phyloP scores from a whole-genome alignment of 2,329 filamentous ascomycete species.

The Colletotrichum orbiculare region DNA sequence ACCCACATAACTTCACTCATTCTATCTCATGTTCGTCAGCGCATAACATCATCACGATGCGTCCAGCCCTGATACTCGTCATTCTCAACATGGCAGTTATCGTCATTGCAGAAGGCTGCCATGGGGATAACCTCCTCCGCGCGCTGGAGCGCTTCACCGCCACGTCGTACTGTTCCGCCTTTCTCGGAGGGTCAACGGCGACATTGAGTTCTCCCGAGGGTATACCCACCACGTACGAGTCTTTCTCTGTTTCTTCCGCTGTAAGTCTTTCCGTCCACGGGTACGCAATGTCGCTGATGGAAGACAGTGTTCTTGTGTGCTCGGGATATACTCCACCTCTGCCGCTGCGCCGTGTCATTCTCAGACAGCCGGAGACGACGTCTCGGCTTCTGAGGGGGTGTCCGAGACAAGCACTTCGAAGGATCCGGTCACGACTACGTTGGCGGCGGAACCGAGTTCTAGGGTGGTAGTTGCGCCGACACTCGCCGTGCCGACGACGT shows the following conservation, averaged over 20 bases:
- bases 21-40: not conserved
- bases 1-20: not conserved
- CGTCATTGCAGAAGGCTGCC: constrained; percentile 23
- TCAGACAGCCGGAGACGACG: not conserved
- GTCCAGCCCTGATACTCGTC: not conserved
- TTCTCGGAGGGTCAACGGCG: not conserved
- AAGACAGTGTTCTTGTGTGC: constrained; percentile 30
- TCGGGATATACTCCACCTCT: not conserved
- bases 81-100: not conserved
- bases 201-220: not conserved
- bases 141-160: constrained; percentile 30
- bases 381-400: not conserved
- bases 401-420: not conserved
- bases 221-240: constrained; percentile 21
- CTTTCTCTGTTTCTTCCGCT: constrained; percentile 16
- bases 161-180: constrained; percentile 25
- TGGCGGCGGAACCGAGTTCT: too few relatives aligned
- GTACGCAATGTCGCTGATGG: not conserved
- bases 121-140: constrained; percentile 35
- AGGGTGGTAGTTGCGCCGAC: not conserved
- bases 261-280: not conserved
- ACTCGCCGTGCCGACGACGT: not conserved
- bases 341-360: constrained; percentile 1
- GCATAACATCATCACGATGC: not conserved
- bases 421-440: too few relatives aligned